phyloP scores from a whole-genome alignment of 164 flowering plant genomes.

The Umbilicus rupestris region DNA sequence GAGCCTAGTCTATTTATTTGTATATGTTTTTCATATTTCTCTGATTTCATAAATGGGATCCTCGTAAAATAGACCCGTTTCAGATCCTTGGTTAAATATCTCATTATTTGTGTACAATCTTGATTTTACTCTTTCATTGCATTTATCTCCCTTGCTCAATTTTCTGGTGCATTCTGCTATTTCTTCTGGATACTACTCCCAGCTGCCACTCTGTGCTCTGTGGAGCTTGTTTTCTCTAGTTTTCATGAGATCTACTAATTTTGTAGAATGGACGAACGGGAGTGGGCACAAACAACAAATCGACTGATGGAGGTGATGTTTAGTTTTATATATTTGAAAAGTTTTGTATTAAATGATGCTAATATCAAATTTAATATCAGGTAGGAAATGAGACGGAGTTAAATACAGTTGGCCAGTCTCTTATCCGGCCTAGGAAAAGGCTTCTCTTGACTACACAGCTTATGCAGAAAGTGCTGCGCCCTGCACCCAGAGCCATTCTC shows the following conservation, averaged over 20 bases:
- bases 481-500: conserved; percentile 46
- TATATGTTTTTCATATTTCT: not conserved
- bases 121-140: not conserved
- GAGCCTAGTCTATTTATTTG: not conserved
- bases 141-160: too few relatives aligned
- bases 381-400: conserved; percentile 40
- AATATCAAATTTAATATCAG: conserved; percentile 24
- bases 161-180: not conserved
- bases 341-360: conserved; percentile 5
- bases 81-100: not conserved
- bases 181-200: not conserved
- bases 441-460: conserved; percentile 63
- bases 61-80: not conserved
- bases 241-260: conserved; percentile 27
- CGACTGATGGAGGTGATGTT: conserved; percentile 59
- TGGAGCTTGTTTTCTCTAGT: conserved; percentile 26
- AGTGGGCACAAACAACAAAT: conserved; percentile 60
- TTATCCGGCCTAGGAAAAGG: conserved; percentile 50
- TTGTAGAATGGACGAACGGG: conserved; percentile 49
- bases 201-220: not conserved
- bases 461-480: conserved; percentile 59
- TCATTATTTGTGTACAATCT: not conserved
- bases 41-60: not conserved
- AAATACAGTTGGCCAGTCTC: conserved; percentile 28
- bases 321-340: conserved; percentile 1